Conservation (phyloP, 495 filamentous ascomycete species). For the Penicillium angulare region DNA sequence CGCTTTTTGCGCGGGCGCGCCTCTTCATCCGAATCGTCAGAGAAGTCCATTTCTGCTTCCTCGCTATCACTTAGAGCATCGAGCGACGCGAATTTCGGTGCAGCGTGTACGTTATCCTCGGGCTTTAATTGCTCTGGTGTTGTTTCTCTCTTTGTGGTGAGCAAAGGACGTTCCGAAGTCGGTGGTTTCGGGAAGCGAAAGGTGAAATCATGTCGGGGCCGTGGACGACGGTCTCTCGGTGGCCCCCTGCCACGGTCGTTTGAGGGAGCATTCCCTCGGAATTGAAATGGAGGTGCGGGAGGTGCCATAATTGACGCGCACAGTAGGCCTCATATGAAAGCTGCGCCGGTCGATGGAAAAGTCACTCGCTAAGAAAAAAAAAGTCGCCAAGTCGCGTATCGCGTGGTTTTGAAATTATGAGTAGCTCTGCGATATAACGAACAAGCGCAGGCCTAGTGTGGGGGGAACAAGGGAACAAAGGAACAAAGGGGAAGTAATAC, state of each 20-base stretch:
- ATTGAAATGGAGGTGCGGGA: constrained; percentile 37
- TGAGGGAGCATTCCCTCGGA: constrained; percentile 29
- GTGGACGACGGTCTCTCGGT: constrained; percentile 22
- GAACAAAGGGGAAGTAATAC: not conserved
- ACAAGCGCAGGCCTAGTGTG: too few species aligned
- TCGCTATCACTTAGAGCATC: constrained; percentile 72
- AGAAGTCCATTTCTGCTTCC: constrained; percentile 65
- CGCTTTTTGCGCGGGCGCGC: constrained; percentile 50
- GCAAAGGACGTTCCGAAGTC: constrained; percentile 47
- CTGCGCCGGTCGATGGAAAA: not conserved
- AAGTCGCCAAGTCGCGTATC: too few species aligned
- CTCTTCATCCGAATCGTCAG: constrained; percentile 46
- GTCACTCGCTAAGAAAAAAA: too few species aligned
- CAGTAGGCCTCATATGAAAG: not conserved
- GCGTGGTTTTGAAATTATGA: not conserved
- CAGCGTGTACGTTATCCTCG: constrained; percentile 25
- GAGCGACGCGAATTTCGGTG: constrained; percentile 44
- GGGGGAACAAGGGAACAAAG: too few species aligned
- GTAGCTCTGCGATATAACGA: not conserved
- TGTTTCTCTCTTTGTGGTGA: constrained; percentile 34
- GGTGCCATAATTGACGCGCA: constrained; percentile 18
- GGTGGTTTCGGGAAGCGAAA: constrained; percentile 41
- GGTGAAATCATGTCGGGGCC: constrained; percentile 40
- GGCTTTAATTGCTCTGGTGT: constrained; percentile 39
- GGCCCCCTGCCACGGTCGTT: not conserved